Percentiles rank a stretch among this genome's conserved stretches.
Evolutionary conservation across 2,329 filamentous ascomycete species (phyloP).

Genomic region (Talaromyces albobiverticillius): DNA sequence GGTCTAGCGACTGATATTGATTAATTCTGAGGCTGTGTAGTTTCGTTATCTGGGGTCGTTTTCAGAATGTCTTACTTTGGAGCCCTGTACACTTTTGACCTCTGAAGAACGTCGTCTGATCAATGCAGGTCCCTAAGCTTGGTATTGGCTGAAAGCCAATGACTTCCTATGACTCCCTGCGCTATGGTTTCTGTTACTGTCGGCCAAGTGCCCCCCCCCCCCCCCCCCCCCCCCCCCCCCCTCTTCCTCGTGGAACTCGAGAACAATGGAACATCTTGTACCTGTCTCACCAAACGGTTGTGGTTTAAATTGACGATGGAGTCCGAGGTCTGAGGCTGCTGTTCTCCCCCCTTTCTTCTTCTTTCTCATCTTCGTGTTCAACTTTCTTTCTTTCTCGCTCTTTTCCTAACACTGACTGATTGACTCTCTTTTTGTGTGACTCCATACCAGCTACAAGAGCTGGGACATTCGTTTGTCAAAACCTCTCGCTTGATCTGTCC

Average conservation of each 20-base stretch:
- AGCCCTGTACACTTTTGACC: neutral
- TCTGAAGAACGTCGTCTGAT: conserved; percentile 6
- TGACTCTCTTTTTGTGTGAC: conserved; percentile 19
- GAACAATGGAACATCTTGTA: neutral
- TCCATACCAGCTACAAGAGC: conserved; percentile 11
- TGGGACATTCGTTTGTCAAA: conserved; percentile 19
- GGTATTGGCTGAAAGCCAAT: neutral
- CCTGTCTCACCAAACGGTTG: neutral
- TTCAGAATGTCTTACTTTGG: conserved; percentile 24
- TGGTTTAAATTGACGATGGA: conserved; percentile 5
- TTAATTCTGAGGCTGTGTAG: conserved; percentile 7
- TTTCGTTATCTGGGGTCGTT: conserved; percentile 8
- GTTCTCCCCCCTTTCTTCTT: neutral
- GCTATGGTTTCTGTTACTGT: neutral
- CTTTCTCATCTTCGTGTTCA: neutral
- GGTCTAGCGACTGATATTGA: neutral
- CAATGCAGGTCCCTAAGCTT: neutral
- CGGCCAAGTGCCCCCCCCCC: neutral
- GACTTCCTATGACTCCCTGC: neutral
- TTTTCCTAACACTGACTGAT: neutral
- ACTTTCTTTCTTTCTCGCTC: neutral
- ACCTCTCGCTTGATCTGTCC: conserved; percentile 7
- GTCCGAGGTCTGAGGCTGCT: neutral
- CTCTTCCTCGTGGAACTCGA: neutral
- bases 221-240: no score